phyloP scores from a whole-genome alignment of 768 basidiomycete genomes.

The Russula vinacea region DNA sequence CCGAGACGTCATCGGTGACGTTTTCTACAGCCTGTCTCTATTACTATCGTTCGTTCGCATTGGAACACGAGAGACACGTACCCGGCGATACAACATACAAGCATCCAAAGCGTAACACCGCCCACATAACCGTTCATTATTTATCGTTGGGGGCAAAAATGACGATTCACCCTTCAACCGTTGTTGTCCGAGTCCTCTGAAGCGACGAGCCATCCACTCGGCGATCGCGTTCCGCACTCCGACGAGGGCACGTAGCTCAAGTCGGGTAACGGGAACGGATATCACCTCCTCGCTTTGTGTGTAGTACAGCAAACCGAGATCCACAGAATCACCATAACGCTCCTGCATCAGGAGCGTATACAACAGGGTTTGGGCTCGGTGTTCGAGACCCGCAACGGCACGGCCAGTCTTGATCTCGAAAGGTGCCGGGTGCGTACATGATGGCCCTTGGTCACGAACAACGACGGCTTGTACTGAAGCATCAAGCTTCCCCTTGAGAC shows the following conservation, averaged over 20 bases:
- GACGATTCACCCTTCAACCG: constrained; percentile 34
- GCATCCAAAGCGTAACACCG: constrained; percentile 78
- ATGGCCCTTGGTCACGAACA: constrained; percentile 35
- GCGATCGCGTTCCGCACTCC: constrained; percentile 82
- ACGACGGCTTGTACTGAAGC: constrained; percentile 76
- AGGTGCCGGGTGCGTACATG: constrained; percentile 52
- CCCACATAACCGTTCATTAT: constrained; percentile 74
- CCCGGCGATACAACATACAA: constrained; percentile 94
- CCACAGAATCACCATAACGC: constrained; percentile 80
- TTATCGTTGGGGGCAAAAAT: constrained; percentile 85
- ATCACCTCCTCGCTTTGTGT: constrained; percentile 89
- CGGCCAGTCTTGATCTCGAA: constrained; percentile 97
- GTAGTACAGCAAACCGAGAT: constrained; percentile 87
- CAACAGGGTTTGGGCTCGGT: constrained; percentile 96
- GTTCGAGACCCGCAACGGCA: constrained; percentile 73
- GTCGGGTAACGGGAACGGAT: constrained; percentile 70
- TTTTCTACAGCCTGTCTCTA: constrained; percentile 61
- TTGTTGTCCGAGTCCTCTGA: constrained; percentile 24
- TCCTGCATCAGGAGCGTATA: constrained; percentile 90
- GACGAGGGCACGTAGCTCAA: constrained; percentile 85
- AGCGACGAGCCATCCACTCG: constrained; percentile 62
- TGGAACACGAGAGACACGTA: constrained; percentile 33
- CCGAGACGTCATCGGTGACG: constrained; percentile 50
- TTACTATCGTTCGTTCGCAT: constrained; percentile 6
- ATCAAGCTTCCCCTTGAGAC: constrained; percentile 94